phyloP scores from a whole-genome alignment of 345 rosid species.

The Lepidium aucheri region DNA sequence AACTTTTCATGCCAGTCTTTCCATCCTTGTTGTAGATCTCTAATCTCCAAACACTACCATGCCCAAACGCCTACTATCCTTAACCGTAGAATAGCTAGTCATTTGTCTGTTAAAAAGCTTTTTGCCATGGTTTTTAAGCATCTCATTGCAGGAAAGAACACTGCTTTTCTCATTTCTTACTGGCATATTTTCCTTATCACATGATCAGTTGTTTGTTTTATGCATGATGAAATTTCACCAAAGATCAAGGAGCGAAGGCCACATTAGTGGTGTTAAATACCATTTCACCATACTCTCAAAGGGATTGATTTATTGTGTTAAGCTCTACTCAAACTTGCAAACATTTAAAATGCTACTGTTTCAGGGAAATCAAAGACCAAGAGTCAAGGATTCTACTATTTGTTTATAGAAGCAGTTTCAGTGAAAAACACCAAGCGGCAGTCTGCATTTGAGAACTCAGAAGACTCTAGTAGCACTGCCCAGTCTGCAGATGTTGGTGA shows the following conservation, averaged over 20 bases:
- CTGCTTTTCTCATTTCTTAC: not conserved
- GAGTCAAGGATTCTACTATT: constrained; percentile 85
- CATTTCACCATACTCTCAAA: not conserved
- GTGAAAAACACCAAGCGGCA: constrained; percentile 72
- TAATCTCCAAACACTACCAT: not conserved
- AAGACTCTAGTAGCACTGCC: constrained; percentile 36
- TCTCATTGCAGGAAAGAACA: constrained; percentile 1
- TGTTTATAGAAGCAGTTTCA: constrained; percentile 86
- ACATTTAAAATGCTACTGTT: constrained; percentile 9
- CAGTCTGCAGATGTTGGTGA: constrained; percentile 55
- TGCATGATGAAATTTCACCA: not conserved
- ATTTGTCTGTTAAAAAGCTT: not conserved
- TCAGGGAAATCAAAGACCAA: constrained; percentile 85
- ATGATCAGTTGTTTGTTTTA: not conserved
- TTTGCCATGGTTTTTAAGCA: not conserved
- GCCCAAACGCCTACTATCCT: not conserved
- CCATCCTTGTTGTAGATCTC: not conserved
- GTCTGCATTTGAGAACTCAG: constrained; percentile 45
- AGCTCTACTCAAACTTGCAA: not conserved
- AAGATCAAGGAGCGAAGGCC: not conserved
- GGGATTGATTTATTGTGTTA: not conserved
- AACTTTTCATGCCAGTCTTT: not conserved
- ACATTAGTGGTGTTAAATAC: not conserved
- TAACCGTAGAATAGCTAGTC: not conserved
- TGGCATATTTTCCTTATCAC: not conserved